phyloP scores from a whole-genome alignment of 2,329 filamentous ascomycete species.

The Orbilia ellipsospora region DNA sequence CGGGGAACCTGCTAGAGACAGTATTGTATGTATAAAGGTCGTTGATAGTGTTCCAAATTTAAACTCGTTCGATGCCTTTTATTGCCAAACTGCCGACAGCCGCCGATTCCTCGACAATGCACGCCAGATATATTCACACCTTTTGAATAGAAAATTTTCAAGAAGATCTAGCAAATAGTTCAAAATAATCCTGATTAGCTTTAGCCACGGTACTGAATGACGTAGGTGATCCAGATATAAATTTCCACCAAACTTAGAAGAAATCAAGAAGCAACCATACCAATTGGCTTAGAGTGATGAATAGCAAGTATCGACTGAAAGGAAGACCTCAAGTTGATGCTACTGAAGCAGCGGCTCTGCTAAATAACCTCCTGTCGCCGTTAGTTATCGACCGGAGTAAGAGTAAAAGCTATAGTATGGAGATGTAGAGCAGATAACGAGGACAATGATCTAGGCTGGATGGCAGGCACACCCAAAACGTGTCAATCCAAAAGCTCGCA shows the following conservation, averaged over 20 bases:
- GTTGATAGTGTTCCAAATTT: neutral
- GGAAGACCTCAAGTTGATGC: neutral
- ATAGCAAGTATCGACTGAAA: constrained; percentile 6
- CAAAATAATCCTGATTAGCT: too few relatives aligned
- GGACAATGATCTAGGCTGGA: constrained; percentile 15
- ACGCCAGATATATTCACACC: neutral
- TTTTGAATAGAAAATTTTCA: neutral
- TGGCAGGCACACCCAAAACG: constrained; percentile 27
- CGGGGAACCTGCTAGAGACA: constrained; percentile 10
- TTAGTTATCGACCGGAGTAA: neutral
- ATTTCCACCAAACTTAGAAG: too few relatives aligned
- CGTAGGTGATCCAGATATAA: too few relatives aligned
- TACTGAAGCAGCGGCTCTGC: too few relatives aligned
- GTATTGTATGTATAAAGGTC: neutral
- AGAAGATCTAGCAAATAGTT: neutral
- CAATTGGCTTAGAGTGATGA: constrained; percentile 22
- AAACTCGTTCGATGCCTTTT: constrained; percentile 9
- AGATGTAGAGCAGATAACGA: constrained; percentile 6
- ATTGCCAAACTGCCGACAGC: constrained; percentile 33
- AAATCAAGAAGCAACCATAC: constrained; percentile 5
- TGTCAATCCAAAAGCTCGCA: constrained; percentile 39
- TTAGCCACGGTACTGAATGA: too few relatives aligned
- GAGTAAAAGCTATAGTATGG: neutral
- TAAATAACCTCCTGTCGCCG: neutral
- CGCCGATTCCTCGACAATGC: constrained; percentile 16